phyloP scores from a whole-genome alignment of 352 stramenopile genomes.

The Globisporangium alternatum region DNA sequence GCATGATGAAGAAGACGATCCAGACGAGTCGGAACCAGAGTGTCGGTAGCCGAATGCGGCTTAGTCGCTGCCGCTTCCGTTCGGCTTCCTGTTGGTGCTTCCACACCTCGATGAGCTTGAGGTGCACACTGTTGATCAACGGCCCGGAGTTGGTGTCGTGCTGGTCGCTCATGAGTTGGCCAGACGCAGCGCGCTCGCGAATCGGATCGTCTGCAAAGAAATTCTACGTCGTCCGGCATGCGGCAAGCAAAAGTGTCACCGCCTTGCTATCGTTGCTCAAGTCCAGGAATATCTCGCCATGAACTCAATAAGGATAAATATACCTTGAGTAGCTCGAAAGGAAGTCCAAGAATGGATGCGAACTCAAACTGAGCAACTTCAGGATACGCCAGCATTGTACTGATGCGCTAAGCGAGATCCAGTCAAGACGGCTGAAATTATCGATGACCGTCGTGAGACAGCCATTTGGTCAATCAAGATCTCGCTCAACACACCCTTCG shows the following conservation, averaged over 20 bases:
- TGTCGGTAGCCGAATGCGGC: constrained; percentile 1
- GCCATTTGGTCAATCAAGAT: too few relatives aligned
- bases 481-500: too few relatives aligned
- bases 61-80: constrained; percentile 2
- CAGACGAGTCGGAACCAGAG: constrained; percentile 12
- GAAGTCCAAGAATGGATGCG: neutral
- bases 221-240: neutral
- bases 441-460: neutral
- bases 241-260: neutral
- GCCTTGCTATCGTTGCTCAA: neutral
- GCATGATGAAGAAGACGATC: constrained; percentile 7
- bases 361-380: neutral
- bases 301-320: neutral
- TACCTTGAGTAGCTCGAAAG: neutral
- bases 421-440: neutral
- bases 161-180: neutral
- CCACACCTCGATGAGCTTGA: constrained; percentile 1
- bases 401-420: neutral
- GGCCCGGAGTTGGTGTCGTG: neutral
- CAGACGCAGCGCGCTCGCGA: neutral
- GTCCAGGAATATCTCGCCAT: neutral
- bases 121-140: neutral
- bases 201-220: neutral
- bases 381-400: neutral
- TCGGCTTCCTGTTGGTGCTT: neutral